phyloP scores from a whole-genome alignment of 1,284 basidiomycete species.

The Apiotrichum montevideense region DNA sequence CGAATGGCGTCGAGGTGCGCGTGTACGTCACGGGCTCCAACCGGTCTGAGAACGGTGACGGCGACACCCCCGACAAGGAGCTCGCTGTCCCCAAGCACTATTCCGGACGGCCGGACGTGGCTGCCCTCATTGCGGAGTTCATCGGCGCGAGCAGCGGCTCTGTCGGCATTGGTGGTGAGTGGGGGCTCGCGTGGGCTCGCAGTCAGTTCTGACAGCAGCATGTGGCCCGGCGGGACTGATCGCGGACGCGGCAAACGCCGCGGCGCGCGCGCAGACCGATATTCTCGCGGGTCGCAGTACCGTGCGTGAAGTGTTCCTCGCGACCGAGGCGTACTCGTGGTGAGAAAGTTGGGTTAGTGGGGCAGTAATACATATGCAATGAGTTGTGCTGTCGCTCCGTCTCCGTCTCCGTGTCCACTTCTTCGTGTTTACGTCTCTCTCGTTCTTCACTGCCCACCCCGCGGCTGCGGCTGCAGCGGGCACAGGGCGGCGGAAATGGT shows the following conservation, averaged over 20 bases:
- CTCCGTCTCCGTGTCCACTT: too few species aligned
- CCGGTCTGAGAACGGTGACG: too few species aligned
- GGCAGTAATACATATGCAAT: too few species aligned
- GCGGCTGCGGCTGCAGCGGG: slow-evolving; percentile 53
- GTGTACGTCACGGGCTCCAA: not conserved
- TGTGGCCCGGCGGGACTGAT: not conserved
- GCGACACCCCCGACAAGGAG: too few species aligned
- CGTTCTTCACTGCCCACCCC: not conserved
- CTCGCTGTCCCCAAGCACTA: too few species aligned
- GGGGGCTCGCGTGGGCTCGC: not conserved
- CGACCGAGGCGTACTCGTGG: slow-evolving; percentile 1
- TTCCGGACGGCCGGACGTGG: not conserved
- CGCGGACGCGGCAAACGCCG: not conserved
- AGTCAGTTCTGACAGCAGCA: not conserved
- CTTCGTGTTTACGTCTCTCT: not conserved
- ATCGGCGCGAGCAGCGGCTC: not conserved
- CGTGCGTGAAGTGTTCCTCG: not conserved
- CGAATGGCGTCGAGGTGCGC: not conserved
- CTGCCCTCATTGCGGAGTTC: not conserved
- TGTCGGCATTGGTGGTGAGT: not conserved
- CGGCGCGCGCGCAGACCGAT: not conserved
- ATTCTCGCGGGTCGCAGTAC: not conserved
- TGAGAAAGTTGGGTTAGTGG: not conserved
- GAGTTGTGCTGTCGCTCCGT: too few species aligned
- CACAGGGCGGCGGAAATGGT: slow-evolving; percentile 83